Conservation (phyloP, 768 basidiomycete species). For the Austroboletus eburneus region DNA sequence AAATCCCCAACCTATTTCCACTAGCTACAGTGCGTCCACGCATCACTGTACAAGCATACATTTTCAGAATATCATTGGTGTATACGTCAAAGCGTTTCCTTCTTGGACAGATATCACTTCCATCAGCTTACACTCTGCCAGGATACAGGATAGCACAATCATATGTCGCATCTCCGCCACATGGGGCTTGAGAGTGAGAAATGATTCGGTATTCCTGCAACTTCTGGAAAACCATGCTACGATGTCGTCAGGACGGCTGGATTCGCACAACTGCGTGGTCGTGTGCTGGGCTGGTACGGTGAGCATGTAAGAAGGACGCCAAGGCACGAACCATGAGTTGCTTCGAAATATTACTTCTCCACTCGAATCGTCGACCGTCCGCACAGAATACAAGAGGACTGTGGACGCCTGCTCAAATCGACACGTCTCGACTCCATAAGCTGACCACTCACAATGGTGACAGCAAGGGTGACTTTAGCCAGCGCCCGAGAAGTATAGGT, state of each 20-base stretch:
- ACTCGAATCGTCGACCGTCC: conserved; percentile 12
- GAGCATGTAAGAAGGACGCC: not conserved
- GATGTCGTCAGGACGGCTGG: not conserved
- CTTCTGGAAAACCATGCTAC: conserved; percentile 18
- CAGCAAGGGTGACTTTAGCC: conserved; percentile 9
- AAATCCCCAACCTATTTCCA: no score
- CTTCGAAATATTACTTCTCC: not conserved
- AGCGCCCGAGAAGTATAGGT: conserved; percentile 8
- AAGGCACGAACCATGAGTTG: conserved; percentile 14
- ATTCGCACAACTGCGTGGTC: conserved; percentile 13
- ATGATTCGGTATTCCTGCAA: no score
- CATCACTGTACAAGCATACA: no score
- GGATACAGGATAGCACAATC: conserved; percentile 19
- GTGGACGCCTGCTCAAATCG: not conserved
- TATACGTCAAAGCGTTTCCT: not conserved
- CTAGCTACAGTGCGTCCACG: no score
- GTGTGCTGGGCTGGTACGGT: not conserved
- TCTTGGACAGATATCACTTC: not conserved
- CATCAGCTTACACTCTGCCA: conserved; percentile 12
- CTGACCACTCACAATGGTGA: conserved; percentile 11
- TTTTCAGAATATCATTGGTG: conserved; percentile 1
- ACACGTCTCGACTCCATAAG: no score
- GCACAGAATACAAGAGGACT: conserved; percentile 12
- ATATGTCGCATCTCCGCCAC: conserved; percentile 8
- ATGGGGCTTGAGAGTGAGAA: conserved; percentile 15